Conservation (phyloP, 192 early-diverging fungal species). For the Borealophlyctis nickersoniae region DNA sequence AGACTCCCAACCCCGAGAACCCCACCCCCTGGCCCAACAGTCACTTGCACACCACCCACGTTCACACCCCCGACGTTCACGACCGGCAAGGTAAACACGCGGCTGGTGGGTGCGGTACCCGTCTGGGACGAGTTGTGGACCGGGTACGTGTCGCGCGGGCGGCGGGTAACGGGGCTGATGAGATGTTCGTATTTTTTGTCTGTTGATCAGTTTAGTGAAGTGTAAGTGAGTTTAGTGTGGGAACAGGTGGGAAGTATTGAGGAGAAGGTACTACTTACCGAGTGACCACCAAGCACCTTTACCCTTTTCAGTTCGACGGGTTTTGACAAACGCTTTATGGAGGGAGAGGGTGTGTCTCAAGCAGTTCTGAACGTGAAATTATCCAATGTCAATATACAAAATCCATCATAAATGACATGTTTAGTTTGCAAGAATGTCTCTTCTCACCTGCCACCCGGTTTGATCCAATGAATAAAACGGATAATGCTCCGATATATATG, state of each 20-base stretch:
- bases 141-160: neutral
- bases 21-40: no score
- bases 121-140: no score
- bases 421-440: constrained; percentile 49
- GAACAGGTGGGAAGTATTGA: neutral
- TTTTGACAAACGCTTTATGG: constrained; percentile 90
- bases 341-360: constrained; percentile 93
- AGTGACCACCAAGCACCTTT: constrained; percentile 96
- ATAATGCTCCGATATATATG: constrained; percentile 78
- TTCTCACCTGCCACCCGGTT: constrained; percentile 86
- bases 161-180: neutral
- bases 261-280: no score
- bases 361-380: constrained; percentile 68
- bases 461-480: constrained; percentile 83
- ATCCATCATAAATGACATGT: neutral
- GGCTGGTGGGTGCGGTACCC: no score
- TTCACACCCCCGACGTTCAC: no score
- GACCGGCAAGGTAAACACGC: no score
- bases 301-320: constrained; percentile 83
- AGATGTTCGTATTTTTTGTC: neutral
- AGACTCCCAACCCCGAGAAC: no score
- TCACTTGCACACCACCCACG: no score
- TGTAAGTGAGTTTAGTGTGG: neutral
- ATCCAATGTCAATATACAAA: neutral
- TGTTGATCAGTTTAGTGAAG: neutral